Conservation (phyloP, 202 grass and related monocot species). For the Carex arenaria region DNA sequence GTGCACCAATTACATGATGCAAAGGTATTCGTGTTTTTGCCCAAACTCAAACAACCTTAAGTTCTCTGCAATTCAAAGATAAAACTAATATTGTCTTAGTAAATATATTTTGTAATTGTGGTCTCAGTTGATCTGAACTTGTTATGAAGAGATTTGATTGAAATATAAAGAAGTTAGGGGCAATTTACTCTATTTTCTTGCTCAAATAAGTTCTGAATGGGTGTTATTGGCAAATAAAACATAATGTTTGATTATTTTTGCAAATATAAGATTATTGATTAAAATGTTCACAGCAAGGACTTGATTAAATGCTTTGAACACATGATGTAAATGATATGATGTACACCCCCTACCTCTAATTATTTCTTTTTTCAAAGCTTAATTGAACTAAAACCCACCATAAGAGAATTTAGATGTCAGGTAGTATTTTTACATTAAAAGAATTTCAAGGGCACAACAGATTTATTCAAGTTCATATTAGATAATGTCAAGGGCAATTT, state of each 20-base stretch:
- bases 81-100: neutral
- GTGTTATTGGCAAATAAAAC: neutral
- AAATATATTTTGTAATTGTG: neutral
- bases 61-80: neutral
- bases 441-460: neutral
- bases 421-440: neutral
- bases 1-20: neutral
- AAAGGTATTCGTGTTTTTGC: neutral
- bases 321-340: neutral
- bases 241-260: neutral
- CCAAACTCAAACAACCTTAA: neutral
- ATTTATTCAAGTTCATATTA: neutral
- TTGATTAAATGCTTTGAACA: neutral
- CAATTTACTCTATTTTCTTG: neutral
- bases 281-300: neutral
- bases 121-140: neutral
- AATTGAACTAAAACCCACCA: neutral
- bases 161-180: neutral
- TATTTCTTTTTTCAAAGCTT: neutral
- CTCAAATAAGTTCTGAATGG: neutral
- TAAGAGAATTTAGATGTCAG: neutral
- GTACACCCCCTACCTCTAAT: neutral
- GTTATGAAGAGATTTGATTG: neutral
- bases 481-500: neutral
- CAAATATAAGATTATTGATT: neutral